A percentile compares a stretch with the other conserved stretches of the same genome.
Conservation (phyloP, 495 filamentous ascomycete genomes). For the Trichoderma orchidacearum region DNA sequence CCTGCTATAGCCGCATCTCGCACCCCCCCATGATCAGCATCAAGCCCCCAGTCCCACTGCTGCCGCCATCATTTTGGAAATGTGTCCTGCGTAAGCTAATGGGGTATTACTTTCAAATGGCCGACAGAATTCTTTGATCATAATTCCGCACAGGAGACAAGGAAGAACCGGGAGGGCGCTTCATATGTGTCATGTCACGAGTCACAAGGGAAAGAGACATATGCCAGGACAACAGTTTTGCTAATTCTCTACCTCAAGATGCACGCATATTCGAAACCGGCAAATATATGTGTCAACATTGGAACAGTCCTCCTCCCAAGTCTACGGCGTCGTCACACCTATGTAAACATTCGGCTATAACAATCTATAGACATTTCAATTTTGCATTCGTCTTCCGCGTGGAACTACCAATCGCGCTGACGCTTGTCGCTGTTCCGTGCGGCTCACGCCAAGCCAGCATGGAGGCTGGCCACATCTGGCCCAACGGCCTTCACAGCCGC, state of each 20-base stretch:
- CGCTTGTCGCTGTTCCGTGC: neutral
- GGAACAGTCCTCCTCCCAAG: neutral
- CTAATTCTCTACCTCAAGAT: neutral
- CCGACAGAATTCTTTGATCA: too few species aligned
- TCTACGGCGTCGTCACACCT: neutral
- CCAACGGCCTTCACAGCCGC: neutral
- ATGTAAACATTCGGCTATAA: too few species aligned
- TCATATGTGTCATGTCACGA: too few species aligned
- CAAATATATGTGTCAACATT: neutral
- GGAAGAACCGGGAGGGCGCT: too few species aligned
- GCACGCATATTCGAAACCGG: neutral
- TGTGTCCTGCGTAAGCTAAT: neutral
- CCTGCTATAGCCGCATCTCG: neutral
- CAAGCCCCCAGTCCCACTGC: neutral
- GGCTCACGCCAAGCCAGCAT: neutral
- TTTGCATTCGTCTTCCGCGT: neutral
- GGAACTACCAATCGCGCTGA: neutral
- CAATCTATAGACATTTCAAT: too few species aligned
- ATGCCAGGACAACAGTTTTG: neutral
- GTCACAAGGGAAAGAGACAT: neutral
- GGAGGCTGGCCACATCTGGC: neutral
- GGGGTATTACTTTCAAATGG: too few species aligned
- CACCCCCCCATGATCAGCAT: neutral
- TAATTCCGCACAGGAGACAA: too few species aligned
- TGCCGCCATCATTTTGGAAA: neutral